Percentiles rank a stretch among this genome's conserved stretches.
Conservation (phyloP, 2,329 filamentous ascomycete genomes). For the Neoascochyta sp. region DNA sequence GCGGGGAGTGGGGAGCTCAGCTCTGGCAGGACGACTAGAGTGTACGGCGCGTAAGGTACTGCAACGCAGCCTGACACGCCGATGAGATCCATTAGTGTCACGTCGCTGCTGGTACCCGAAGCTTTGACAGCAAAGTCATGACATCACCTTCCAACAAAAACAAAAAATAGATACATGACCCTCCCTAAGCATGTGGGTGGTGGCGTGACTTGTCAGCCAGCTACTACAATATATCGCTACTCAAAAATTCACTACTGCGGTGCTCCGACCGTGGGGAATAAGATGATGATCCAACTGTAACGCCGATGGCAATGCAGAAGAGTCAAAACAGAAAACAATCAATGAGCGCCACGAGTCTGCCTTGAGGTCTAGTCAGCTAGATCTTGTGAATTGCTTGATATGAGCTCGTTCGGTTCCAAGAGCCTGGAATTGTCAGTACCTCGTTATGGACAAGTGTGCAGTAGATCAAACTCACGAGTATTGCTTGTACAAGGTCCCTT, state of each 20-base stretch:
- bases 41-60: too few species aligned
- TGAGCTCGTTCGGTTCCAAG: conserved; percentile 35
- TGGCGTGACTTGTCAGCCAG: too few species aligned
- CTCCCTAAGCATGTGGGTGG: too few species aligned
- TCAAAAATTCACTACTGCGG: too few species aligned
- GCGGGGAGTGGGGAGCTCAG: conserved; percentile 17
- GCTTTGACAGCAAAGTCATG: conserved; percentile 4
- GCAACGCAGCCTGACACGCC: too few species aligned
- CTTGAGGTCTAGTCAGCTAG: conserved; percentile 21
- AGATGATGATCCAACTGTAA: conserved; percentile 17
- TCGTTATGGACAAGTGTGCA: background rate
- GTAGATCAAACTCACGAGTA: conserved; percentile 71
- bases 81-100: too few species aligned
- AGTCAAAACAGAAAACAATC: conserved; percentile 5
- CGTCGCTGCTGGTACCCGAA: too few species aligned
- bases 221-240: too few species aligned
- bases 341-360: conserved; percentile 1
- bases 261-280: conserved; percentile 23
- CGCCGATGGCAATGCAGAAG: conserved; percentile 31
- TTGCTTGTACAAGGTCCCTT: conserved; percentile 85
- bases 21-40: too few species aligned
- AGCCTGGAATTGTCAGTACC: conserved; percentile 26
- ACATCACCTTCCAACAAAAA: conserved; percentile 4
- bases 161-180: background rate
- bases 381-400: conserved; percentile 28